These are phyloP conservation scores for Hapsidospora chrysogenum DNA, from an alignment of 495 filamentous ascomycete species.

Conservation along the genomic window DNA sequence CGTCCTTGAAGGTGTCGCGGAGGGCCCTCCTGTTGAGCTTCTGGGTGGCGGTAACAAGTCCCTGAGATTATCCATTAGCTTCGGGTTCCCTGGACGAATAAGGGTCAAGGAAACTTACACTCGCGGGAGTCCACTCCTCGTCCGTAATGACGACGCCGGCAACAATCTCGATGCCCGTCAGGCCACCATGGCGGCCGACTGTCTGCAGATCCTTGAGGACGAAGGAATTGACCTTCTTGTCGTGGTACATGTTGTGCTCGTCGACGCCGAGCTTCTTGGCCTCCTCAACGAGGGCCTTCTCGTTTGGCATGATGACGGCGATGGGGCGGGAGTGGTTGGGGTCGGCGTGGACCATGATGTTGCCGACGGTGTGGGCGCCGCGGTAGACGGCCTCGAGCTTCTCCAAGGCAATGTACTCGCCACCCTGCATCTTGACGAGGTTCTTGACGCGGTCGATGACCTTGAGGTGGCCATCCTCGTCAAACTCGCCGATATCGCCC, in stretches of 20 bases:
- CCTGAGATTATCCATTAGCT: too few species aligned
- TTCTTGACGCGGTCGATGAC: constrained; percentile 93
- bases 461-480: constrained; percentile 59
- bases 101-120: constrained; percentile 32
- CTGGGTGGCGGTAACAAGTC: constrained; percentile 42
- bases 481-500: constrained; percentile 67
- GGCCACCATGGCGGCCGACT: constrained; percentile 31
- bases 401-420: constrained; percentile 52
- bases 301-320: constrained; percentile 39
- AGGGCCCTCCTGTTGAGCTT: constrained; percentile 43
- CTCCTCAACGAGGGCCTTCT: constrained; percentile 33
- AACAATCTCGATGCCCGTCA: constrained; percentile 39
- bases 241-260: constrained; percentile 21
- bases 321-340: constrained; percentile 31
- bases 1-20: constrained; percentile 34
- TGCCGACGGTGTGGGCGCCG: constrained; percentile 32
- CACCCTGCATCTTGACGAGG: constrained; percentile 45
- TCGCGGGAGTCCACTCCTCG: constrained; percentile 50
- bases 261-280: constrained; percentile 33
- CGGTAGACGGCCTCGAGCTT: constrained; percentile 50
- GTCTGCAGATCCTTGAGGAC: constrained; percentile 38
- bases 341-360: constrained; percentile 45
- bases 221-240: constrained; percentile 28
- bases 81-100: too few species aligned
- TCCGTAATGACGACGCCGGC: constrained; percentile 41